phyloP scores from a whole-genome alignment of 345 rosid genomes.

The Firmiana major region DNA sequence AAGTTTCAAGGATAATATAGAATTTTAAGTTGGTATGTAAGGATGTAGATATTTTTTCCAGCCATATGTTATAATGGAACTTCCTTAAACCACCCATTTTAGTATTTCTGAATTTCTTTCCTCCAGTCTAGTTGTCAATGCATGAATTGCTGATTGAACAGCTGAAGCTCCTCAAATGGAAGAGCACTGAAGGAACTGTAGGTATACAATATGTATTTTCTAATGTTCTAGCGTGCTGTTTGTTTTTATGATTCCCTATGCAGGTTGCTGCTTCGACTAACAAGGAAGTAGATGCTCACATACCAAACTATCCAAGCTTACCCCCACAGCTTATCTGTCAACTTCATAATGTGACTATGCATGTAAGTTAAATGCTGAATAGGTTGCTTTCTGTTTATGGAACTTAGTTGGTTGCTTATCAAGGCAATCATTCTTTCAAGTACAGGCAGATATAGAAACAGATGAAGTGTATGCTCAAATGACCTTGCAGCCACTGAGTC shows the following conservation, averaged over 20 bases:
- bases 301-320: slow-evolving; percentile 90
- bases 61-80: not conserved
- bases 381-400: slow-evolving; percentile 2
- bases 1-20: not conserved
- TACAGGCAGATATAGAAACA: slow-evolving; percentile 94
- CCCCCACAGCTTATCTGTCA: slow-evolving; percentile 97
- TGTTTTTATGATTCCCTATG: slow-evolving; percentile 12
- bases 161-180: not conserved
- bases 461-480: slow-evolving; percentile 99
- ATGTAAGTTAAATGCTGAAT: slow-evolving; percentile 50
- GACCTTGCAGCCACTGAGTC: slow-evolving; percentile 93
- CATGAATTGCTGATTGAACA: not conserved
- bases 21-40: not conserved
- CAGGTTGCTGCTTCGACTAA: slow-evolving; percentile 96
- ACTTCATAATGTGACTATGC: slow-evolving; percentile 98
- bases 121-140: not conserved
- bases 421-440: slow-evolving; percentile 21
- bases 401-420: slow-evolving; percentile 2
- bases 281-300: slow-evolving; percentile 87
- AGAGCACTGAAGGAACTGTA: not conserved
- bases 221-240: not conserved
- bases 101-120: not conserved
- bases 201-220: not conserved
- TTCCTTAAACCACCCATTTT: not conserved
- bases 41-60: not conserved